A percentile compares a stretch with the other conserved stretches of the same genome.
These are phyloP conservation scores for Suillus occidentalis DNA, from an alignment of 768 basidiomycete genomes.

Conservation along the genomic window DNA sequence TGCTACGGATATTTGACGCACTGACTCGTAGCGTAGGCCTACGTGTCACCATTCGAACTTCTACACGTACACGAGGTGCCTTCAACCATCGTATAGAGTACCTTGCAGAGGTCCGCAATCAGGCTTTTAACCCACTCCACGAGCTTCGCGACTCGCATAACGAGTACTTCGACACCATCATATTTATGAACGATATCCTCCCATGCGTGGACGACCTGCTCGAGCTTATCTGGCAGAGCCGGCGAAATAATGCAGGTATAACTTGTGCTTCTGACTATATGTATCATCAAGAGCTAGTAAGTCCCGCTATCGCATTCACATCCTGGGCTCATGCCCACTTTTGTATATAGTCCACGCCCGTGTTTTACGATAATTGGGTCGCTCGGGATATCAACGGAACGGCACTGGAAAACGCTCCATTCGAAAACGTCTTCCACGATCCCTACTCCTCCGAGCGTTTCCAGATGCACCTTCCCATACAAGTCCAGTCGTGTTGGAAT, in stretches of 20 bases:
- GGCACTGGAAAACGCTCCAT: slow-evolving; percentile 96
- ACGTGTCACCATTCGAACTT: slow-evolving; percentile 90
- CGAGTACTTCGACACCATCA: slow-evolving; percentile 93
- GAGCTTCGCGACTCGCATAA: slow-evolving; percentile 89
- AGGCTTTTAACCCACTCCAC: slow-evolving; percentile 92
- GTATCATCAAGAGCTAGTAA: slow-evolving; percentile 92
- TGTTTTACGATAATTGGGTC: slow-evolving; percentile 99
- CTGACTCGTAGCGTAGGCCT: slow-evolving; percentile 87
- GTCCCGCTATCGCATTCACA: slow-evolving; percentile 24
- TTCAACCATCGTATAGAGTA: slow-evolving; percentile 99
- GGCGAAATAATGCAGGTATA: slow-evolving; percentile 93
- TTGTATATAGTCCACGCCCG: slow-evolving; percentile 55
- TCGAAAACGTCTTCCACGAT: slow-evolving; percentile 93
- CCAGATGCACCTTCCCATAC: slow-evolving; percentile 89
- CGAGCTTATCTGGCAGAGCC: slow-evolving; percentile 95
- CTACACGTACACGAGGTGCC: slow-evolving; percentile 87
- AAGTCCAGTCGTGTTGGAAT: slow-evolving; percentile 99
- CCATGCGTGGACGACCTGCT: slow-evolving; percentile 97
- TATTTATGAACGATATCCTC: slow-evolving; percentile 99
- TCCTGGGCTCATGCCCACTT: neutral
- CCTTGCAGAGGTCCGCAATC: slow-evolving; percentile 99
- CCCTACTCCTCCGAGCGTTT: slow-evolving; percentile 73
- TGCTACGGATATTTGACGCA: slow-evolving; percentile 93
- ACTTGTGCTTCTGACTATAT: slow-evolving; percentile 99
- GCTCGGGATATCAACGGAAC: slow-evolving; percentile 98